Evolutionary conservation across 2,329 filamentous ascomycete genomes (phyloP).

Genomic region (Blumeriella jaapii): DNA sequence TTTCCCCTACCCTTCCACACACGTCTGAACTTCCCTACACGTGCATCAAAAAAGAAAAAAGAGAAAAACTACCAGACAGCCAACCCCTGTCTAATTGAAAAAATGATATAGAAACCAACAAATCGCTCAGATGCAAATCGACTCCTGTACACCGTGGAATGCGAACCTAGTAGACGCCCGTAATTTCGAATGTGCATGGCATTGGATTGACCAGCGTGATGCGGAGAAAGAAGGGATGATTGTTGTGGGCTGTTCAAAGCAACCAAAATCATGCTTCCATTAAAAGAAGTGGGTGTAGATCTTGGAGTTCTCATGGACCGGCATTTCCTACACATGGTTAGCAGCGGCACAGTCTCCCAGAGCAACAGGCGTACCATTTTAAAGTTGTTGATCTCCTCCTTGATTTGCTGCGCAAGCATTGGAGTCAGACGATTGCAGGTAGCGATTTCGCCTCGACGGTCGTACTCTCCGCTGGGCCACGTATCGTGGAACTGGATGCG

Average conservation of each 20-base stretch:
- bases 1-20: too few relatives aligned
- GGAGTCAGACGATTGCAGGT: conserved; percentile 97
- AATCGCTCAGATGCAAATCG: conserved; percentile 27
- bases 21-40: too few relatives aligned
- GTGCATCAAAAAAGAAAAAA: too few relatives aligned
- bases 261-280: conserved; percentile 34
- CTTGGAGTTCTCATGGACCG: conserved; percentile 97
- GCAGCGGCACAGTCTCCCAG: conserved; percentile 14
- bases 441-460: conserved; percentile 88
- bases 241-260: conserved; percentile 16
- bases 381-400: conserved; percentile 97
- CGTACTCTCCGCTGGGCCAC: conserved; percentile 91
- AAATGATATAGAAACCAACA: conserved; percentile 22
- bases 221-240: conserved; percentile 15
- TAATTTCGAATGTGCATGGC: conserved; percentile 21
- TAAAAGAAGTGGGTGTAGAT: conserved; percentile 99
- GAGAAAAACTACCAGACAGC: too few relatives aligned
- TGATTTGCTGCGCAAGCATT: conserved; percentile 96
- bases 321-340: conserved; percentile 76
- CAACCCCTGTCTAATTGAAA: conserved; percentile 26
- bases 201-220: conserved; percentile 18
- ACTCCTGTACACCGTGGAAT: conserved; percentile 28
- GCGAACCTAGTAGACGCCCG: conserved; percentile 25
- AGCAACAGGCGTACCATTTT: conserved; percentile 67
- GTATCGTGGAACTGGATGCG: conserved; percentile 93